Evolutionary conservation across 106 monocot genomes (phyloP), one percentile per base, ranked within the genome.

Genomic region (Ottelia alismoides): DNA sequence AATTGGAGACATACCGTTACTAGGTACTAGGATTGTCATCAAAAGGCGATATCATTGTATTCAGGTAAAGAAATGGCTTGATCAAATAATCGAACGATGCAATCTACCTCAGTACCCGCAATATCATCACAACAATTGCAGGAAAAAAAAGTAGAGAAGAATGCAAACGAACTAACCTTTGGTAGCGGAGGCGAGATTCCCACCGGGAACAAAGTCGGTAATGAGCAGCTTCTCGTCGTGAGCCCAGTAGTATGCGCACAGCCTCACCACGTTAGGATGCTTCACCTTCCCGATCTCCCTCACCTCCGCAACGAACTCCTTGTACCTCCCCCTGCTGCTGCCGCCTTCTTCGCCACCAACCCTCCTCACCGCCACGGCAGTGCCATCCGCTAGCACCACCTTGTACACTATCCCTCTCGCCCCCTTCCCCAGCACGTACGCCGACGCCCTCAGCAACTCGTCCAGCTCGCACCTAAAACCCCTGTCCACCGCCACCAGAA

Each of bases 391-490:
- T 25, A 94, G 56, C 68, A 94, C 94, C 70, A 94, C 94, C 84
- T 88, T 94, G 62, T 88, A 94, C 49, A 94, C 83, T 11, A 94
- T 84, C 55, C 91, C 90, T 32, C 54, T 57, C 62, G 55, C 28
- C 61, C 88, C 76, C 61, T 94, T 88, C 53, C 94, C 88, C 61
- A 94, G 58, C 22, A 94, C 84, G 61, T 94, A 94, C 17, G 94
- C 88, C 44, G 94, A 94, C 43, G 94, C 77, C 59, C 88, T 26
- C 52, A 94, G 66, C 27, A 94, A 65, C 76, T 94, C 88, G 53
- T 94, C 94, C 44, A 88, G 47, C 58, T 94, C 94, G 55, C 84
- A 64, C 51, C 32, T 28, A 35, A 94, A 84, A 7, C 81, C 94
- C 50, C 74, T 80, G 52, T 88, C 88, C 5, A 84, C 57, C 24